Conservation (phyloP, 495 filamentous ascomycete genomes). For the Pseudevernia furfuracea region DNA sequence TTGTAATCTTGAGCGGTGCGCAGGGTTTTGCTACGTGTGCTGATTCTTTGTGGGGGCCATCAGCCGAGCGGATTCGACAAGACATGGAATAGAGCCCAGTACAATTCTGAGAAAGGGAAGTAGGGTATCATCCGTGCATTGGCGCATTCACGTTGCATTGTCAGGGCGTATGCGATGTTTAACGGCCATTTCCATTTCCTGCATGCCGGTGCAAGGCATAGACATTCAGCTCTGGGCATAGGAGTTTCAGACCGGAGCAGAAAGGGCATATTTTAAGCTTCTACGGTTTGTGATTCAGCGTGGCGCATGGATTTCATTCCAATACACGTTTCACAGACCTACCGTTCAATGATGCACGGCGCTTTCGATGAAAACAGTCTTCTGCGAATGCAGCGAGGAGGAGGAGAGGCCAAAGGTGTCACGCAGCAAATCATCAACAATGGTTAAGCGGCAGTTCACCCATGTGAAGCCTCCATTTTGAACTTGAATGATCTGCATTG, state of each 20-base stretch:
- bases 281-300: background rate
- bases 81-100: slow-evolving; percentile 16
- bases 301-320: background rate
- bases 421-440: slow-evolving; percentile 23
- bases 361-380: background rate
- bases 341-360: background rate
- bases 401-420: slow-evolving; percentile 8
- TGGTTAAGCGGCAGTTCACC: slow-evolving; percentile 30
- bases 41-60: background rate
- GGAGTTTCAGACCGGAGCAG: background rate
- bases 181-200: background rate
- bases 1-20: background rate
- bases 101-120: slow-evolving; percentile 16
- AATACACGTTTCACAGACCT: background rate
- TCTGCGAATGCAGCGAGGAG: background rate
- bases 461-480: slow-evolving; percentile 29
- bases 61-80: slow-evolving; percentile 18
- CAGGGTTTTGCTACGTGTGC: background rate
- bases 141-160: background rate
- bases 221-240: background rate
- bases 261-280: background rate
- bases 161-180: background rate
- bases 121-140: background rate
- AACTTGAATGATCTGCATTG: slow-evolving; percentile 21
- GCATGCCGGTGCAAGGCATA: background rate